These are phyloP conservation scores for Hypoxylon sp. DNA, from an alignment of 2,329 filamentous ascomycete genomes.

Conservation along the genomic window DNA sequence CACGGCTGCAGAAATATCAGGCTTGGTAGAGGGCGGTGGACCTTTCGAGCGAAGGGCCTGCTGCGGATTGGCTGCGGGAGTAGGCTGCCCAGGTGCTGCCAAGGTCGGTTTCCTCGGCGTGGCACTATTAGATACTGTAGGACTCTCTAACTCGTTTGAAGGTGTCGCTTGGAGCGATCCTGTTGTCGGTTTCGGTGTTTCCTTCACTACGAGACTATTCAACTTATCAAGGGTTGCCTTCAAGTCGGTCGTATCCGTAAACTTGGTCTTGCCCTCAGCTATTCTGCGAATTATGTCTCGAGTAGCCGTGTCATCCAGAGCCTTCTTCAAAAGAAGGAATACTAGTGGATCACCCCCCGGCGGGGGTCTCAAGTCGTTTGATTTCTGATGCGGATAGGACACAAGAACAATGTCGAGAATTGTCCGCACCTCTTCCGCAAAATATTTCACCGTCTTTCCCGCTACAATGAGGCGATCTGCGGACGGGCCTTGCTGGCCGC, in stretches of 20 bases:
- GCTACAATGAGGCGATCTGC: constrained; percentile 67
- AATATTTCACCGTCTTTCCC: constrained; percentile 68
- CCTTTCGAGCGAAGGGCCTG: constrained; percentile 72
- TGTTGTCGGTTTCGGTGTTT: constrained; percentile 44
- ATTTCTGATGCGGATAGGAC: constrained; percentile 68
- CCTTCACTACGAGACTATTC: constrained; percentile 57
- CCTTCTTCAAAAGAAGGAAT: constrained; percentile 67
- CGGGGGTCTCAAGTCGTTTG: constrained; percentile 64
- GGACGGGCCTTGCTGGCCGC: constrained; percentile 63
- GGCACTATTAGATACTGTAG: constrained; percentile 49
- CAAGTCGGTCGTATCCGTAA: constrained; percentile 65
- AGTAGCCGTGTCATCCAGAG: constrained; percentile 63
- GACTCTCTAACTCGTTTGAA: constrained; percentile 49
- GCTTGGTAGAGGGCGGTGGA: constrained; percentile 64
- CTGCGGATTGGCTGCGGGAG: constrained; percentile 50
- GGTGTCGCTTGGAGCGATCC: constrained; percentile 44
- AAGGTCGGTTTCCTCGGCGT: constrained; percentile 48
- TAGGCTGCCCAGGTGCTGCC: constrained; percentile 35
- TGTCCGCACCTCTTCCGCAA: constrained; percentile 67
- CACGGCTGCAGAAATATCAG: constrained; percentile 73
- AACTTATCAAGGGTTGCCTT: constrained; percentile 65
- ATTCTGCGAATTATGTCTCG: constrained; percentile 66
- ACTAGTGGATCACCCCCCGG: constrained; percentile 67
- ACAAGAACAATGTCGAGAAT: constrained; percentile 70
- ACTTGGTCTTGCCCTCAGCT: constrained; percentile 62